These are phyloP conservation scores for Kwoniella botswanensis DNA, from an alignment of 768 basidiomycete species.

Conservation along the genomic window DNA sequence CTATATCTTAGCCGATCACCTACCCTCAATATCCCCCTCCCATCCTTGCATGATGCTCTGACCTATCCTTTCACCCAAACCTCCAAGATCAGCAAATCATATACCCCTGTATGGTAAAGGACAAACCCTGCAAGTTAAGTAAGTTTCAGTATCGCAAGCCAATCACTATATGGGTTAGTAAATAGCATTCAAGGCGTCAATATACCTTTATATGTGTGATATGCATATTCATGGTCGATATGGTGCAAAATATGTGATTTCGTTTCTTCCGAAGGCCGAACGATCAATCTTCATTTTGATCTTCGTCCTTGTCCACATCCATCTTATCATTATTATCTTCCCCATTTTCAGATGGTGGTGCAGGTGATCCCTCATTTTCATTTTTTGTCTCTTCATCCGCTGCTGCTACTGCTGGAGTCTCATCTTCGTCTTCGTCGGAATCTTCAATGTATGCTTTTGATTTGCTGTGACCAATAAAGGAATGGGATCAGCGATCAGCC, in stretches of 20 bases:
- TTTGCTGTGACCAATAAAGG: slow-evolving; percentile 65
- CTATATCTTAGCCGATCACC: neutral
- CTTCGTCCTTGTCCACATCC: slow-evolving; percentile 15
- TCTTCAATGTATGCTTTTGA: slow-evolving; percentile 86
- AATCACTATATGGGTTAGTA: too few species aligned
- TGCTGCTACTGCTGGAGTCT: neutral
- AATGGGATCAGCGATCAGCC: neutral
- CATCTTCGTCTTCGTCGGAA: slow-evolving; percentile 67
- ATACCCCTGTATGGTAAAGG: neutral
- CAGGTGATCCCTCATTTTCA: slow-evolving; percentile 11
- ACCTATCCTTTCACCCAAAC: neutral
- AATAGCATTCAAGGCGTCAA: too few species aligned
- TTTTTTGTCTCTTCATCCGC: neutral
- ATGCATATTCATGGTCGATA: too few species aligned
- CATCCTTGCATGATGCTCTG: neutral
- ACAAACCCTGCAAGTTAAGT: neutral
- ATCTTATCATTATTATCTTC: neutral
- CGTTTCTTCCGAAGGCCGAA: neutral
- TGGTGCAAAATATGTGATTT: too few species aligned
- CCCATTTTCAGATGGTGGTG: neutral
- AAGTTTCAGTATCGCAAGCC: too few species aligned
- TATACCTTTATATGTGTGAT: too few species aligned
- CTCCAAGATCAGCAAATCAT: neutral
- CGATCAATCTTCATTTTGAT: slow-evolving; percentile 8
- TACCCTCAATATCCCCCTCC: neutral